Evolutionary conservation across 768 basidiomycete genomes (phyloP).

Genomic region (Boletales sp.): DNA sequence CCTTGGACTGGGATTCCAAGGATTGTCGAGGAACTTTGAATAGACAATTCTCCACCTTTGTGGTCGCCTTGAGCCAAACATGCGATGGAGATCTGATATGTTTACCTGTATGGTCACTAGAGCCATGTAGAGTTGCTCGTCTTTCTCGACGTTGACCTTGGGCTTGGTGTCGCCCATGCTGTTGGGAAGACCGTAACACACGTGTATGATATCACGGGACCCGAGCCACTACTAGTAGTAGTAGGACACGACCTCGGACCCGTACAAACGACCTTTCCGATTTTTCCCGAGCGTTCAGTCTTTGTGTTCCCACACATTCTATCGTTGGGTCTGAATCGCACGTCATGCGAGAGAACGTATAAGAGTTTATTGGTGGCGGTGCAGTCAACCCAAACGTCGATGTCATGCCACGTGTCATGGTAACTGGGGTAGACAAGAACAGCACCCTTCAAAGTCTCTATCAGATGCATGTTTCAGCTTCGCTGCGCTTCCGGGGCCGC

Average conservation of each 20-base stretch:
- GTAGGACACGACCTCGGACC: too few relatives aligned
- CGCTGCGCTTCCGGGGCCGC: not conserved
- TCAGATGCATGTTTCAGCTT: constrained; percentile 14
- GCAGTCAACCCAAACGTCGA: not conserved
- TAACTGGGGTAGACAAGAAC: constrained; percentile 1
- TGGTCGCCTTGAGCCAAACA: not conserved
- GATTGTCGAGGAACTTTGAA: constrained; percentile 25
- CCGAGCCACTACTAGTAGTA: too few relatives aligned
- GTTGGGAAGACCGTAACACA: too few relatives aligned
- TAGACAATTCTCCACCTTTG: constrained; percentile 25
- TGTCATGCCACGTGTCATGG: constrained; percentile 13
- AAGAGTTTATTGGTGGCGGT: constrained; percentile 13
- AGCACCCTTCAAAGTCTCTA: not conserved
- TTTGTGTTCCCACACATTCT: too few relatives aligned
- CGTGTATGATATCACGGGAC: too few relatives aligned
- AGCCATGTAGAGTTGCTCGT: constrained; percentile 16
- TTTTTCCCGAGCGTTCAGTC: too few relatives aligned
- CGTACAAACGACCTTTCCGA: too few relatives aligned
- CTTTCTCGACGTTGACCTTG: not conserved
- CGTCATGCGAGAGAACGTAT: too few relatives aligned
- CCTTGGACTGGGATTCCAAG: constrained; percentile 21
- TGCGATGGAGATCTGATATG: not conserved
- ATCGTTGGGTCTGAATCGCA: too few relatives aligned
- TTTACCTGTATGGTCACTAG: constrained; percentile 13
- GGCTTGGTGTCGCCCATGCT: too few relatives aligned